Evolutionary conservation across 2,329 filamentous ascomycete species (phyloP), one percentile per base, ranked within the genome.

Genomic region (Verticillium zaregamsianum): DNA sequence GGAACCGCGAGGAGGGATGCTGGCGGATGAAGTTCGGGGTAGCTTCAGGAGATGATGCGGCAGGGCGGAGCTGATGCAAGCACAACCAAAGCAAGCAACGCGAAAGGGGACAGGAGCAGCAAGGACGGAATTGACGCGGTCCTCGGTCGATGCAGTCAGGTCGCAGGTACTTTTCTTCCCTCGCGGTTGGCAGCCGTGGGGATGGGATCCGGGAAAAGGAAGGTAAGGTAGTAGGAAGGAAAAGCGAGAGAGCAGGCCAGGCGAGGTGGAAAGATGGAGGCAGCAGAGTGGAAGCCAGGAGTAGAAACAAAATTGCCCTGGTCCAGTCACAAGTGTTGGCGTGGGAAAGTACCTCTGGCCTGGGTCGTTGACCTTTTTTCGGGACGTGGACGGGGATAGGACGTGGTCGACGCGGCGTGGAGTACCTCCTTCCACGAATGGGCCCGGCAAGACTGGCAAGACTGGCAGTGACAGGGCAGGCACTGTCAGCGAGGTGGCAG

Each of bases 41-140:
- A 65, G 62, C 64, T 64, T 64, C 60, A 64, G 64, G 60, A 65
- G 64, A 57, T 55, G 59, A 61, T 60, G 62, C 59, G 63, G 62
- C 57, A 59, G 62, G 64, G 58, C 58, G 57, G 55, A 65, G 60
- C 59, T 64, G 62, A 62, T 49, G 61, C 63, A 62, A 58, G 61
- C 56, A 62, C 57, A 61, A 56, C 64, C 58, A 55, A 64, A 64
- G 58, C 59, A 65, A 56, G 59, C 62, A 60, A 62, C 45, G 58
- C 25, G 54, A 55, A 55, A 55, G 54, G 54, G 54, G 25, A 52
- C 45, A 23, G 45, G 45, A 52, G 45, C 45, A 52, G 54, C 59
- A 54, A 64, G 63, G 61, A 65, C 52, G 35, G 40, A 59, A 59
- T 60, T 63, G 59, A 63, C 55, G 31, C 32, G 39, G 57, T 61